Evolutionary conservation across 352 stramenopile genomes (phyloP).

Genomic region (Globisporangium spiculum): DNA sequence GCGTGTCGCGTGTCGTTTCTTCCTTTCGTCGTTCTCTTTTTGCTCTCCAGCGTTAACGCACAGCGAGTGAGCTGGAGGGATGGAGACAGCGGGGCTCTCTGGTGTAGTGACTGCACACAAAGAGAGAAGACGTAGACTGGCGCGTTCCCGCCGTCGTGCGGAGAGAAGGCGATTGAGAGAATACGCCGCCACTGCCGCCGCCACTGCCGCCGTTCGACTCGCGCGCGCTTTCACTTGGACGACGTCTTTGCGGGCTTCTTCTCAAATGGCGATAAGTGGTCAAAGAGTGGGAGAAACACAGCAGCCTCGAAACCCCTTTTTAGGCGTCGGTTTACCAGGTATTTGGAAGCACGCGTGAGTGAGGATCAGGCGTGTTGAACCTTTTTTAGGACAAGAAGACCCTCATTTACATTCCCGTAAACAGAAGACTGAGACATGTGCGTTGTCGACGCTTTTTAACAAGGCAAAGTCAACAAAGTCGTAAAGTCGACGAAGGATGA

Average conservation of each 20-base stretch:
- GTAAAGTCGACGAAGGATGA: not conserved
- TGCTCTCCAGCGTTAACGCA: not conserved
- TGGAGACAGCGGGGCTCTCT: not conserved
- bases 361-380: not conserved
- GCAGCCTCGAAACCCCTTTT: not conserved
- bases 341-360: too few relatives aligned
- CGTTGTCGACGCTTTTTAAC: not conserved
- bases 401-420: not conserved
- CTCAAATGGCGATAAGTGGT: conserved; percentile 5
- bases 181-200: not conserved
- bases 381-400: not conserved
- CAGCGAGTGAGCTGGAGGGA: not conserved
- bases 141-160: not conserved
- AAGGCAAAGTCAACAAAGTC: not conserved
- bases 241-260: conserved; percentile 1
- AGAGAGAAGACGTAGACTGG: not conserved
- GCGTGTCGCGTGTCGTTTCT: not conserved
- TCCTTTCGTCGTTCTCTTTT: not conserved
- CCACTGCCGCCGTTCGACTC: not conserved
- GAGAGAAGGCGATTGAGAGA: not conserved
- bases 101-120: not conserved
- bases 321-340: not conserved
- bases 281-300: conserved; percentile 9
- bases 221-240: not conserved
- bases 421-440: not conserved